Base-by-base conservation (phyloP, 305 asterid genomes). In the Fraxinus albicans region DNA sequence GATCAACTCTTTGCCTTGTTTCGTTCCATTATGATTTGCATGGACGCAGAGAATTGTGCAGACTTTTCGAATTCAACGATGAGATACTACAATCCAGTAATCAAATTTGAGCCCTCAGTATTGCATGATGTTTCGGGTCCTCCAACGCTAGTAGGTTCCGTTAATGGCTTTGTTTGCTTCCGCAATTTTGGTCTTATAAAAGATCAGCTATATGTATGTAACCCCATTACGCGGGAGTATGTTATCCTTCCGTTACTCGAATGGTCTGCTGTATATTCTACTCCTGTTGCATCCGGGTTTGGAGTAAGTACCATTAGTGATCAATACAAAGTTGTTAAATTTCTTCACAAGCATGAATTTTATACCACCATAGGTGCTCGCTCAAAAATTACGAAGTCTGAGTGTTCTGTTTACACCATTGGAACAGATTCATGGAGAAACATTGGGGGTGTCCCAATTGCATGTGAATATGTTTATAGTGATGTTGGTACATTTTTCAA, bases 381-480 rank as follows among this genome's bases (percentile, higher is more conserved):
- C 42, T 0, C 34, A 8, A 70, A 27, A 6, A 77, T 80, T 70
- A 34, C 55, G 4, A 80, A 85, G 21, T 76, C 81, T 0, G 80
- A 73, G 23, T 86, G 89, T 19, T 77, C 65, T 0, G 90, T 90
- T 27, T 92, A 90, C 78, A 86, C 91, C 0, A 78, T 91, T 13
- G 92, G 93, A 77, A 80, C 86, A 1, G 83, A 88, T 58, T 79
- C 84, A 0, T 90, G 92, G 91, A 87, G 89, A 60, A 80, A 40
- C 40, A 65, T 83, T 8, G 87, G 63, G 1, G 73, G 63, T 17
- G 80, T 74, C 6, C 38, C 27, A 0, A 72, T 83, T 2, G 12
- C 13, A 0, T 86, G 82, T 79, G 4, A 3, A 29, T 12, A 21
- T 70, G n/a, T 8, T 13, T 4, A 55, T 70, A 35, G 70, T 15